A percentile compares a stretch with the other conserved stretches of the same genome.
Evolutionary conservation across 257 asterid species (phyloP).

Genomic region (Capsicum pubescens): DNA sequence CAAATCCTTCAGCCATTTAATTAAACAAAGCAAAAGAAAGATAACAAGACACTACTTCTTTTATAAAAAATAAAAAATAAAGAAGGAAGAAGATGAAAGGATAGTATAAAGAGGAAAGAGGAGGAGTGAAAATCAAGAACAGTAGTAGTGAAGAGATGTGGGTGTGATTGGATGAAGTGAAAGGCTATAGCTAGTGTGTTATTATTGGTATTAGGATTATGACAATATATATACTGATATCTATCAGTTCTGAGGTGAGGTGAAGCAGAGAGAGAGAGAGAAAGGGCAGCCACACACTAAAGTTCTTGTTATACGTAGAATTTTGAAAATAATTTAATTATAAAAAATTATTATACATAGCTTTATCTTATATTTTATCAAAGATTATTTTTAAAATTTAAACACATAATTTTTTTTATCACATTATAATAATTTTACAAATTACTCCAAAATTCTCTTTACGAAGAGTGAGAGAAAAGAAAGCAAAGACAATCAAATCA

Average conservation of each 20-base stretch:
- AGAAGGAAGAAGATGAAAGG: constrained; percentile 9
- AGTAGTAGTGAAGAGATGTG: constrained; percentile 23
- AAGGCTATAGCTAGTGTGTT: constrained; percentile 23
- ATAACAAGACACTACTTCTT: constrained; percentile 28
- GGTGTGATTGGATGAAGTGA: constrained; percentile 31
- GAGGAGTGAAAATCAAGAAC: not conserved
- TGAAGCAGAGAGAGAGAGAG: not conserved
- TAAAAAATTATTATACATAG: too few species aligned
- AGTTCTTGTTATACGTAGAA: too few species aligned
- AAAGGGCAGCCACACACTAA: too few species aligned
- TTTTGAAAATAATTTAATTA: too few species aligned
- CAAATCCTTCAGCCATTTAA: constrained; percentile 85
- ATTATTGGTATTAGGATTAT: constrained; percentile 27
- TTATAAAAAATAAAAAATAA: not conserved
- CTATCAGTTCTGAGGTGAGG: constrained; percentile 23
- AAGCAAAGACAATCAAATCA: not conserved
- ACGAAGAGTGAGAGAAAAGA: constrained; percentile 5
- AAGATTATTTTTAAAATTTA: too few species aligned
- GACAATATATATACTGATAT: constrained; percentile 29
- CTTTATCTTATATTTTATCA: too few species aligned
- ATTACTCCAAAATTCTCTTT: too few species aligned
- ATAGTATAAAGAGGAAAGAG: not conserved
- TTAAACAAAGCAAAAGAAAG: constrained; percentile 33
- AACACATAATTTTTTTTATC: too few species aligned
- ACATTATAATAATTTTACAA: too few species aligned